phyloP scores from a whole-genome alignment of 2,329 filamentous ascomycete genomes.

The Talaromyces piceae region DNA sequence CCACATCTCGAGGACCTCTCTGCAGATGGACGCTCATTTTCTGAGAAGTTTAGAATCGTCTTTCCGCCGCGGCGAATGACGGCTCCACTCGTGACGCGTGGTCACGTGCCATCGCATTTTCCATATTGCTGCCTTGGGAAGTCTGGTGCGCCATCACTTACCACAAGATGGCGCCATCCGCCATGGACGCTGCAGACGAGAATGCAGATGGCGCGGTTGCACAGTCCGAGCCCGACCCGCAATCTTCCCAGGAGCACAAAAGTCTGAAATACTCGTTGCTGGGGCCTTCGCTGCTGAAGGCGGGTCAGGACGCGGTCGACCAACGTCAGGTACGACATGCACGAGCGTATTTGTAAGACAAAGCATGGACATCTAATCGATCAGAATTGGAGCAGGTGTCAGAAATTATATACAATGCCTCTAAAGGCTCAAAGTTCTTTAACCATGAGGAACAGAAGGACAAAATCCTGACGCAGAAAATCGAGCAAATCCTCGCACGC shows the following conservation, averaged over 20 bases:
- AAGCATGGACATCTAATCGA: constrained; percentile 6
- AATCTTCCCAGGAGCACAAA: constrained; percentile 33
- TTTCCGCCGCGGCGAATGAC: no score
- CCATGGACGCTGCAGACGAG: not conserved
- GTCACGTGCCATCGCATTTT: constrained; percentile 27
- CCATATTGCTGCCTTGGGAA: constrained; percentile 21
- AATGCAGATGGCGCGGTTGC: not conserved
- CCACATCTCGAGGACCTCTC: constrained; percentile 49
- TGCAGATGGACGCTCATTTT: not conserved
- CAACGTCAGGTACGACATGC: constrained; percentile 63
- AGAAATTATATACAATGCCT: constrained; percentile 94
- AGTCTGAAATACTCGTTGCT: constrained; percentile 85
- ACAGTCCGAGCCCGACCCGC: not conserved
- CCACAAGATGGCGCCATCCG: not conserved
- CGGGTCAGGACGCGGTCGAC: constrained; percentile 88
- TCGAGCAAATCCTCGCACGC: constrained; percentile 66
- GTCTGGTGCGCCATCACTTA: not conserved
- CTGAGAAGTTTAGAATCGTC: not conserved
- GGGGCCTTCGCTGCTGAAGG: constrained; percentile 86
- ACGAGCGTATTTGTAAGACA: not conserved
- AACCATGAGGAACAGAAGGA: constrained; percentile 81
- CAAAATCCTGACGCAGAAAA: constrained; percentile 75
- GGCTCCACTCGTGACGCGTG: constrained; percentile 21
- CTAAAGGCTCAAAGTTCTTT: constrained; percentile 95
- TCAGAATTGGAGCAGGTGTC: constrained; percentile 57